These are phyloP conservation scores for Elsinoe arachidis DNA, from an alignment of 2,329 filamentous ascomycete genomes.

Conservation along the genomic window DNA sequence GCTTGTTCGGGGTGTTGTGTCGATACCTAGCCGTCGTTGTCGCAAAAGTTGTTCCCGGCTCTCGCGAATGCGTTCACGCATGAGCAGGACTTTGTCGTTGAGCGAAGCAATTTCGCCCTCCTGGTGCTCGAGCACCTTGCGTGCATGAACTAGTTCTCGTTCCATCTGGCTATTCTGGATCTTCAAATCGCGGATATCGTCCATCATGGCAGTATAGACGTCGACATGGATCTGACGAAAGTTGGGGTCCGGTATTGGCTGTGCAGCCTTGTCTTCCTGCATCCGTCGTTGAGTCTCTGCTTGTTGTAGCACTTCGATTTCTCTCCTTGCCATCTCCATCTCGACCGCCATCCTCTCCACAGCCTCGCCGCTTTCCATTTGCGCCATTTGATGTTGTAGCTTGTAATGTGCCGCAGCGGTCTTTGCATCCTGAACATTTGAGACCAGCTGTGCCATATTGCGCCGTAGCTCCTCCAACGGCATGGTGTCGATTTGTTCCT, in stretches of 20 bases:
- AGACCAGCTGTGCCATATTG: conserved; percentile 45
- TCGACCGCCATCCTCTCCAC: conserved; percentile 83
- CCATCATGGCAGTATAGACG: conserved; percentile 48
- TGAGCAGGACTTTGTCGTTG: conserved; percentile 65
- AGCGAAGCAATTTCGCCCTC: conserved; percentile 63
- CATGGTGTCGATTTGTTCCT: conserved; percentile 45
- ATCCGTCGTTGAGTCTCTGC: conserved; percentile 59
- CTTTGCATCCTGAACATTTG: conserved; percentile 56
- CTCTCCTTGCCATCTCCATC: conserved; percentile 79
- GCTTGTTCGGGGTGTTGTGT: conserved; percentile 45
- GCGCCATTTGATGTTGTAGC: conserved; percentile 76
- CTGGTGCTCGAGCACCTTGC: conserved; percentile 68
- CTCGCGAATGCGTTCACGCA: conserved; percentile 77
- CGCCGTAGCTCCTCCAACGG: conserved; percentile 44
- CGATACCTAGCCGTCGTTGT: conserved; percentile 56
- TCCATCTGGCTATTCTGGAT: conserved; percentile 57
- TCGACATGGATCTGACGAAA: conserved; percentile 33
- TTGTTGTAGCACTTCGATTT: conserved; percentile 73
- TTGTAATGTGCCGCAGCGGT: conserved; percentile 86
- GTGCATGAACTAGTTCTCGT: conserved; percentile 61
- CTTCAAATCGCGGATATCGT: conserved; percentile 51
- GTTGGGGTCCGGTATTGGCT: conserved; percentile 36
- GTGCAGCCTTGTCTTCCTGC: conserved; percentile 34
- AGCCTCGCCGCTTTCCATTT: conserved; percentile 74
- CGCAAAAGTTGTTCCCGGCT: conserved; percentile 82